Conservation (phyloP, 164 flowering plant species). For the Dillenia turbinata region DNA sequence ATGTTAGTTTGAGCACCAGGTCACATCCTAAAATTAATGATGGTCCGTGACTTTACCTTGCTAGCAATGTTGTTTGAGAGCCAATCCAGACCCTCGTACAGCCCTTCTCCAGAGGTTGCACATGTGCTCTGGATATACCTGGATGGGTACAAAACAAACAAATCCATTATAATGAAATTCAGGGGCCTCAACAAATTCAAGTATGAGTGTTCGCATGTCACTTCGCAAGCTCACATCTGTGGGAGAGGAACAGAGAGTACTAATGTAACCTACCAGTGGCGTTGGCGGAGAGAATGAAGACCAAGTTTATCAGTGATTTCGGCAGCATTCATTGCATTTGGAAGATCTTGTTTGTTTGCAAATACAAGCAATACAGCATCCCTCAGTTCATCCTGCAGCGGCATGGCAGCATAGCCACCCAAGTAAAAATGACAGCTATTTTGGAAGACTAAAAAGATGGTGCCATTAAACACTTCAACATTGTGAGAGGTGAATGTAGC, state of each 20-base stretch:
- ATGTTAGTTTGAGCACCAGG: too few relatives aligned
- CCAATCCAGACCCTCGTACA: too few relatives aligned
- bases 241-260: not conserved
- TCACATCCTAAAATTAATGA: too few relatives aligned
- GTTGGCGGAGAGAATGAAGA: constrained; percentile 60
- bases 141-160: not conserved
- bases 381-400: constrained; percentile 47
- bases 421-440: too few relatives aligned
- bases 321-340: constrained; percentile 67
- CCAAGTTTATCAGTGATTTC: constrained; percentile 68
- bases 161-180: not conserved
- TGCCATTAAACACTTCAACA: too few relatives aligned
- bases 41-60: too few relatives aligned
- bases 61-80: too few relatives aligned
- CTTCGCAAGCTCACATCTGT: not conserved
- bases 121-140: too few relatives aligned
- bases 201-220: not conserved
- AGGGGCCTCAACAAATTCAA: not conserved
- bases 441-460: too few relatives aligned
- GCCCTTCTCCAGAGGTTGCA: too few relatives aligned
- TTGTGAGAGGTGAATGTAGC: too few relatives aligned
- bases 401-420: too few relatives aligned
- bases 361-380: constrained; percentile 60
- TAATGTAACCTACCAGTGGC: constrained; percentile 38
- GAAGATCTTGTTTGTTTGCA: constrained; percentile 70